A percentile compares a stretch with the other conserved stretches of the same genome.
Conservation (phyloP, 2,329 filamentous ascomycete genomes). For the Plectosphaerella sp. region DNA sequence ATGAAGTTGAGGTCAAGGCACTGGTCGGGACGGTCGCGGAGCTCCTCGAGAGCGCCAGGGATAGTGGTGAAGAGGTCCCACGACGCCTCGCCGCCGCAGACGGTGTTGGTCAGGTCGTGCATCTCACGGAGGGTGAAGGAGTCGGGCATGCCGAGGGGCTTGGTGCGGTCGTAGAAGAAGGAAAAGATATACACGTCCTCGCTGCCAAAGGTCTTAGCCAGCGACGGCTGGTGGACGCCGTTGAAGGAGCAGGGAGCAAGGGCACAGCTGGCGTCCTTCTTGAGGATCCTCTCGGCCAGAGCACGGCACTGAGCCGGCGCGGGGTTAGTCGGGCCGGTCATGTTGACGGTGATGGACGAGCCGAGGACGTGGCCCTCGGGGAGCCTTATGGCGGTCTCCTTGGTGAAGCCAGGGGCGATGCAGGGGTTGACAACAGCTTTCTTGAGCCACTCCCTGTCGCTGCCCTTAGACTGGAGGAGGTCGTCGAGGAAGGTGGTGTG, state of each 20-base stretch:
- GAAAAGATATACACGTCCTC: constrained; percentile 97
- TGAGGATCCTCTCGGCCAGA: constrained; percentile 83
- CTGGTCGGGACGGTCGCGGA: constrained; percentile 78
- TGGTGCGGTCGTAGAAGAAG: constrained; percentile 95
- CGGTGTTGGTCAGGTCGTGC: constrained; percentile 76
- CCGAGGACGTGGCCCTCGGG: constrained; percentile 63
- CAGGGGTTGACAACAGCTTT: constrained; percentile 78
- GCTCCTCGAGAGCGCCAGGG: constrained; percentile 73
- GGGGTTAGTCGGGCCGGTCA: constrained; percentile 75
- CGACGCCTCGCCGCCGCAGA: constrained; percentile 71
- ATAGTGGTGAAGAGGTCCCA: constrained; percentile 82
- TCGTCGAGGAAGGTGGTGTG: constrained; percentile 72
- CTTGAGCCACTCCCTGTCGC: constrained; percentile 62
- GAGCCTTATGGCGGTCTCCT: constrained; percentile 69
- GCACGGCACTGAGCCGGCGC: constrained; percentile 84
- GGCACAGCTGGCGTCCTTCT: constrained; percentile 78
- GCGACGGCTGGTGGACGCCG: constrained; percentile 87
- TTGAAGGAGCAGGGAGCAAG: constrained; percentile 97
- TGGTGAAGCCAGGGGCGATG: constrained; percentile 74
- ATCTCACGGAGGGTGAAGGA: constrained; percentile 90
- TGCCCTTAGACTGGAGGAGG: constrained; percentile 58
- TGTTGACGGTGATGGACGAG: constrained; percentile 65
- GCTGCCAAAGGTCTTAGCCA: constrained; percentile 84
- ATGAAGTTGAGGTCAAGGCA: constrained; percentile 97
- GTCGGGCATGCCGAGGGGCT: constrained; percentile 95